Evolutionary conservation across 305 asterid species (phyloP).

Genomic region (Fraxinus latifolia): DNA sequence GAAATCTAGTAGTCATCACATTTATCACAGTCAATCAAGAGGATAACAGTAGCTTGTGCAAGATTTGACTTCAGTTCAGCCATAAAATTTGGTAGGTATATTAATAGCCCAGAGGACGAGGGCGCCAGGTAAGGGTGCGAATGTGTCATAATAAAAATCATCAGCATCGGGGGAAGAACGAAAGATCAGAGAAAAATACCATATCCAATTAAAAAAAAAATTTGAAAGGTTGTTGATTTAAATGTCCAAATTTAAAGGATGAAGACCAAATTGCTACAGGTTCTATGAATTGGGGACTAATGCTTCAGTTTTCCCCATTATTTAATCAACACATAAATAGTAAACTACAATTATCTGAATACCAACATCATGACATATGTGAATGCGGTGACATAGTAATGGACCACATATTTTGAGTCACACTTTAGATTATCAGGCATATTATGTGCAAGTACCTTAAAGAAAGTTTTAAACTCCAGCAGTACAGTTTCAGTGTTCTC

Average conservation of each 20-base stretch:
- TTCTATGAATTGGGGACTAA: neutral
- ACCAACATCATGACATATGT: neutral
- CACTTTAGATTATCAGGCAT: neutral
- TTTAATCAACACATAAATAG: neutral
- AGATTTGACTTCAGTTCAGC: slow-evolving; percentile 5
- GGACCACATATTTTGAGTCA: neutral
- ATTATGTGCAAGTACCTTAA: slow-evolving; percentile 56
- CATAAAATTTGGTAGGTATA: neutral
- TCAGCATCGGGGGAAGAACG: no score
- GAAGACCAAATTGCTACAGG: neutral
- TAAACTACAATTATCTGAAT: neutral
- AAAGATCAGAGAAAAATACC: no score
- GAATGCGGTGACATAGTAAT: neutral
- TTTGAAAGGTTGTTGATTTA: neutral
- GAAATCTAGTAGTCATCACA: neutral
- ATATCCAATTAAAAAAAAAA: no score
- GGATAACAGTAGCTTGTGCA: neutral
- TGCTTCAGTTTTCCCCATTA: neutral
- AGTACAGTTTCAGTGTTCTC: slow-evolving; percentile 72
- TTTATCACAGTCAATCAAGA: neutral
- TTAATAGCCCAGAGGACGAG: neutral
- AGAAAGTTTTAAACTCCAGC: slow-evolving; percentile 78
- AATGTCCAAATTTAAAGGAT: neutral
- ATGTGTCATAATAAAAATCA: neutral
- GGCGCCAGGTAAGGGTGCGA: neutral